phyloP scores from a whole-genome alignment of 2,329 filamentous ascomycete genomes.

The Fusarium lyarnte region DNA sequence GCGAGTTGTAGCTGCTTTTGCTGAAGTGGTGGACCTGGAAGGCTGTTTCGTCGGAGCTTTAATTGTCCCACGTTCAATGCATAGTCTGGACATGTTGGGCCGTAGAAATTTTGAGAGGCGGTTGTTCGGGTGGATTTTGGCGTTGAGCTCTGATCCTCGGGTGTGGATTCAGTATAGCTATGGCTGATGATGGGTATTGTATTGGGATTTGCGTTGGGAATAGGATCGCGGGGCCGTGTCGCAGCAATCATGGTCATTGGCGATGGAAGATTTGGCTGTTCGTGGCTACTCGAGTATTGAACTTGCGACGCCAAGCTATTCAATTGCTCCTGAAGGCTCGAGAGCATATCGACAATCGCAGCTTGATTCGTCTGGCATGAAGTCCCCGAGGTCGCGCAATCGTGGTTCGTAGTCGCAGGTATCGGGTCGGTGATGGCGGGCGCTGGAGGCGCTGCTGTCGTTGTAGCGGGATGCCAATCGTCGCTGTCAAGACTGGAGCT shows the following conservation, averaged over 20 bases:
- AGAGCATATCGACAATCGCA: slow-evolving; percentile 20
- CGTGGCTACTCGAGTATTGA: background rate
- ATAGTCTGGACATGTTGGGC: slow-evolving; percentile 43
- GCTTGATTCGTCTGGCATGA: slow-evolving; percentile 4
- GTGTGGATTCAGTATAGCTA: background rate
- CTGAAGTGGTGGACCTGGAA: background rate
- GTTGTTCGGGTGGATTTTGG: background rate
- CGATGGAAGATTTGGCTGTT: background rate
- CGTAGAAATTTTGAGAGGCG: slow-evolving; percentile 34
- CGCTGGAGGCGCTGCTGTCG: background rate
- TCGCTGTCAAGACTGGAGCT: background rate
- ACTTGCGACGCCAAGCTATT: slow-evolving; percentile 25
- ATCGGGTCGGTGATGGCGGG: background rate
- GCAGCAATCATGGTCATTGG: background rate
- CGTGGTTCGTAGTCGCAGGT: background rate
- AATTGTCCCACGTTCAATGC: slow-evolving; percentile 40
- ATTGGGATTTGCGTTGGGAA: background rate
- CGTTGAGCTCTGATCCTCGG: background rate
- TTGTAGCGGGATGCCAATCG: background rate
- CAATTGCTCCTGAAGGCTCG: slow-evolving; percentile 14
- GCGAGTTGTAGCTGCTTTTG: slow-evolving; percentile 24
- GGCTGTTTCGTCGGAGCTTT: slow-evolving; percentile 22
- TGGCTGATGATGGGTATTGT: background rate
- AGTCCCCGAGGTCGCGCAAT: background rate
- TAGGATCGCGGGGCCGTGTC: background rate